Evolutionary conservation across 495 filamentous ascomycete genomes (phyloP).

Genomic region (Pseudevernia furfuracea): DNA sequence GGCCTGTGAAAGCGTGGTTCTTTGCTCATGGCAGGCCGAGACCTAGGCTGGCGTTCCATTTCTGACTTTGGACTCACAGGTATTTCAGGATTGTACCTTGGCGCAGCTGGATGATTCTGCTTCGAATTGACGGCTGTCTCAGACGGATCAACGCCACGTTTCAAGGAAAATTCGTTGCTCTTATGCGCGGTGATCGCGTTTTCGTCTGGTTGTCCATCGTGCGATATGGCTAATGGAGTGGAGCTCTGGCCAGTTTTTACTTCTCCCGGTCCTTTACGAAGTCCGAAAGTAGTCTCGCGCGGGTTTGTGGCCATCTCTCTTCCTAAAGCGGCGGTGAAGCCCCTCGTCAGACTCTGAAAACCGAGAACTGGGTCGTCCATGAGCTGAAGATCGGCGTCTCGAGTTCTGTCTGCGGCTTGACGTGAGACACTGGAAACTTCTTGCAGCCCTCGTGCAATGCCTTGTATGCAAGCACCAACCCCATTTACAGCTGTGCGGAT

Average conservation of each 20-base stretch:
- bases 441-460: constrained; percentile 33
- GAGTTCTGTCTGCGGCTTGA: constrained; percentile 34
- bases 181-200: background rate
- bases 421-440: constrained; percentile 37
- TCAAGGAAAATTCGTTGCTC: background rate
- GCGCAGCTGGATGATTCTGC: background rate
- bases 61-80: background rate
- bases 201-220: background rate
- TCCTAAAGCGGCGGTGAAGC: constrained; percentile 36
- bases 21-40: constrained; percentile 3
- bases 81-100: background rate
- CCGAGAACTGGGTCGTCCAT: constrained; percentile 38
- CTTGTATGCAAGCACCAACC: constrained; percentile 32
- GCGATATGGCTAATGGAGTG: background rate
- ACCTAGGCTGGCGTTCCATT: background rate
- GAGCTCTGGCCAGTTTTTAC: background rate
- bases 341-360: constrained; percentile 39
- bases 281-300: background rate
- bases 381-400: constrained; percentile 35
- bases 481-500: constrained; percentile 7
- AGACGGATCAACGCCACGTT: background rate
- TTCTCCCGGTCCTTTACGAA: background rate
- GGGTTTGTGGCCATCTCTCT: constrained; percentile 11
- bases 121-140: background rate
- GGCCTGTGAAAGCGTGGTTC: constrained; percentile 15